Base-by-base conservation (phyloP, 176 grass and related monocot species). In the Zea luxurians region DNA sequence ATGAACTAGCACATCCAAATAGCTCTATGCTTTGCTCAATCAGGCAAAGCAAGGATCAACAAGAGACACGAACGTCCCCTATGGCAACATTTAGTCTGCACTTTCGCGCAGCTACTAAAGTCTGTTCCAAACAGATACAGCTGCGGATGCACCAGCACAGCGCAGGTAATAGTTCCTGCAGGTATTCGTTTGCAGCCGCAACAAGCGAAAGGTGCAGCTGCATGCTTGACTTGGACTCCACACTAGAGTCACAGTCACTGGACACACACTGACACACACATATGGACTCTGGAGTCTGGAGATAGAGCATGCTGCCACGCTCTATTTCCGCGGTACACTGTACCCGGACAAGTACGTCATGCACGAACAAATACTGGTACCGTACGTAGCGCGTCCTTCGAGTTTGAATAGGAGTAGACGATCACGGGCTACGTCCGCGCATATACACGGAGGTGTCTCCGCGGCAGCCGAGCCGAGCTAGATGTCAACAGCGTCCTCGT, bases 401-500 rank as follows among this genome's bases (percentile, higher is more conserved):
- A 55, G 70, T 2, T n/a, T 21, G 20, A 16, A 34, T 12, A 61
- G 37, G 20, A 64, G 7, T 41, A 21, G 54, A 7, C 15, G 38
- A 18, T 45, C 70, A 81, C 45, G 71, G 47, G 59, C 58, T 48
- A 11, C 37, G 65, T 57, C 59, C 66, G 27, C 12, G 21, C 66
- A 16, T 7, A 40, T 7, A 37, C 2, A 0, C 2, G 18, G 73
- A 60, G 66, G 34, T 60, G 40, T 60, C 66, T 41, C 49, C n/a
- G 35, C 67, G 50, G 74, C 68, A 4, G 67, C 40, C 12, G 9
- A 4, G 67, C 40, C 12, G 9, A 1, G 27, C 52, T 18, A 48
- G 37, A 55, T 53, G 66, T 78, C 67, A 78, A 70, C 4, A n/a
- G 3, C 6, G 63, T 35, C 45, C 5, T 79, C 46, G 75, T 70